These are phyloP conservation scores for Strigomonas galati DNA, from an alignment of 208 protist species.

Conservation along the genomic window DNA sequence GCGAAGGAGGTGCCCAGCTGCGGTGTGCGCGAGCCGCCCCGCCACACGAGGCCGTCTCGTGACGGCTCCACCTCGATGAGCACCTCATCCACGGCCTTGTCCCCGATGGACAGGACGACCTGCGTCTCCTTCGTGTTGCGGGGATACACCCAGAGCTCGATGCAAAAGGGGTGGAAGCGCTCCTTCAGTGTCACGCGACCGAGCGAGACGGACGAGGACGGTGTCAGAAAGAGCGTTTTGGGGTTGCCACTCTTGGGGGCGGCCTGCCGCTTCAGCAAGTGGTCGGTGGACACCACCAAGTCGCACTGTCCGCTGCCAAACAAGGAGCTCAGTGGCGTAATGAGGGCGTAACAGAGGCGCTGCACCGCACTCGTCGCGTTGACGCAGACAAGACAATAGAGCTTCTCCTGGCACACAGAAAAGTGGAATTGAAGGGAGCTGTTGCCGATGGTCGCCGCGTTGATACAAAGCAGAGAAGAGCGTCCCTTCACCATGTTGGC, in stretches of 20 bases:
- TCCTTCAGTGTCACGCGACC: conserved; percentile 74
- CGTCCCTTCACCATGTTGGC: background rate
- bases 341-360: background rate
- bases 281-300: background rate
- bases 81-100: conserved; percentile 81
- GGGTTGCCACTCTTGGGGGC: conserved; percentile 2
- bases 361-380: background rate
- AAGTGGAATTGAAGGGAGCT: conserved; percentile 7
- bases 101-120: conserved; percentile 75
- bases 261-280: conserved; percentile 21
- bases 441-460: background rate
- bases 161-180: conserved; percentile 77
- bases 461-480: background rate
- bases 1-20: conserved; percentile 69
- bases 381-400: conserved; percentile 5
- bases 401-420: background rate
- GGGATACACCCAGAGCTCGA: conserved; percentile 87
- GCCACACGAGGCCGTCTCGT: conserved; percentile 68
- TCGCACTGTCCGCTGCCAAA: background rate
- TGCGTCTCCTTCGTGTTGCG: conserved; percentile 59
- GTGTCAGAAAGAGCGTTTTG: conserved; percentile 74
- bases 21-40: conserved; percentile 72
- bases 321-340: background rate
- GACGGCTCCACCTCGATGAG: conserved; percentile 71
- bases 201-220: conserved; percentile 38